These are phyloP conservation scores for Fragaria vesca DNA, from an alignment of 306 rosid genomes.

Conservation along the genomic window DNA sequence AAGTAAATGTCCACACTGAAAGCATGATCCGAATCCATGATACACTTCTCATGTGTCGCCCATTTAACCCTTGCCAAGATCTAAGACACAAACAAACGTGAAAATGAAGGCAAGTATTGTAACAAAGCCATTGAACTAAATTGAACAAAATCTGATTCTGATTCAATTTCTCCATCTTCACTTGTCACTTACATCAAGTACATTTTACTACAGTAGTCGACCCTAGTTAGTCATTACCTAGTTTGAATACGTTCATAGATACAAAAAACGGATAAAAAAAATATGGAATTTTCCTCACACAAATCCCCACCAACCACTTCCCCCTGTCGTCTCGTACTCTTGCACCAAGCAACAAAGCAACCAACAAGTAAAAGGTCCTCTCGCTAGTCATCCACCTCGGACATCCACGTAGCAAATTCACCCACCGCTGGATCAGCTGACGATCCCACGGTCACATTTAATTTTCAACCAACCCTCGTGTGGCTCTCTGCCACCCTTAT, in stretches of 20 bases:
- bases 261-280: neutral
- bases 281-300: too few species aligned
- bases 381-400: neutral
- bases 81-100: neutral
- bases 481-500: conserved; percentile 45
- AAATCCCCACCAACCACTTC: conserved; percentile 17
- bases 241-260: too few species aligned
- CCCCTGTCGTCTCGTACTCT: conserved; percentile 1
- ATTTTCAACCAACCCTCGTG: conserved; percentile 51
- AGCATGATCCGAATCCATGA: too few species aligned
- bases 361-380: conserved; percentile 11
- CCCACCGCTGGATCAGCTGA: conserved; percentile 14
- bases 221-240: too few species aligned
- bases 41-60: neutral
- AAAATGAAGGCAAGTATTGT: neutral
- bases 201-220: too few species aligned
- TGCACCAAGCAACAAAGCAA: conserved; percentile 9
- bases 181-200: too few species aligned
- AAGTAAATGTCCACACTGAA: too few species aligned
- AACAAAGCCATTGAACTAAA: too few species aligned
- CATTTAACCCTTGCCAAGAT: too few species aligned
- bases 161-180: neutral
- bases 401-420: conserved; percentile 28
- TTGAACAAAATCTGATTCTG: neutral
- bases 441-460: conserved; percentile 27